These are phyloP conservation scores for Eucalyptus camaldulensis DNA, from an alignment of 345 rosid genomes.

Conservation along the genomic window DNA sequence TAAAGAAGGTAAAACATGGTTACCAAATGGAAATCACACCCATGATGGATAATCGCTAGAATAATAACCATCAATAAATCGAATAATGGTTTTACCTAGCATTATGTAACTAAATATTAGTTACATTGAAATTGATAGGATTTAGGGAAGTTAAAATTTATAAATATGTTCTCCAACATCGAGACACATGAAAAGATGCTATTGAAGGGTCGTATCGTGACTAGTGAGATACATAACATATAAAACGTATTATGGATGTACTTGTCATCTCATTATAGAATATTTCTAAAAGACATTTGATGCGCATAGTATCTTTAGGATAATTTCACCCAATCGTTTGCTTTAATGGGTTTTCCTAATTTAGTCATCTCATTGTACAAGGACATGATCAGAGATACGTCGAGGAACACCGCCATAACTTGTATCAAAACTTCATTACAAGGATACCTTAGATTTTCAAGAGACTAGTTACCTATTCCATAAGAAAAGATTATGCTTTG, in stretches of 20 bases:
- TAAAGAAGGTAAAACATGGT: neutral
- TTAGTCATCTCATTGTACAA: neutral
- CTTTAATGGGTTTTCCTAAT: neutral
- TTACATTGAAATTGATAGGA: neutral
- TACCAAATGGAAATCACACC: neutral
- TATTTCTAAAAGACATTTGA: neutral
- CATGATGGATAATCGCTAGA: neutral
- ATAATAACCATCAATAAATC: neutral
- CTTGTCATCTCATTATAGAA: neutral
- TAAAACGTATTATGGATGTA: neutral
- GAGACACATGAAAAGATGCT: rapidly evolving
- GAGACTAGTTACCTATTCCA: neutral
- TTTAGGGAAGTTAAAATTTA: neutral
- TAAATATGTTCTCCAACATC: neutral
- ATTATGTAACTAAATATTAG: neutral
- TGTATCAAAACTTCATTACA: neutral
- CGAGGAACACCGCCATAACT: neutral
- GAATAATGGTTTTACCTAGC: neutral
- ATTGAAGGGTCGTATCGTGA: rapidly evolving
- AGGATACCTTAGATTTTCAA: neutral
- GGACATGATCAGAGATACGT: neutral
- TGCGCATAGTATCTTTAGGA: neutral
- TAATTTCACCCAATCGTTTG: neutral
- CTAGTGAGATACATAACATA: neutral
- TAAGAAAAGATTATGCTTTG: neutral